Conservation (phyloP, 768 basidiomycete species). For the Lentinus tigrinus region DNA sequence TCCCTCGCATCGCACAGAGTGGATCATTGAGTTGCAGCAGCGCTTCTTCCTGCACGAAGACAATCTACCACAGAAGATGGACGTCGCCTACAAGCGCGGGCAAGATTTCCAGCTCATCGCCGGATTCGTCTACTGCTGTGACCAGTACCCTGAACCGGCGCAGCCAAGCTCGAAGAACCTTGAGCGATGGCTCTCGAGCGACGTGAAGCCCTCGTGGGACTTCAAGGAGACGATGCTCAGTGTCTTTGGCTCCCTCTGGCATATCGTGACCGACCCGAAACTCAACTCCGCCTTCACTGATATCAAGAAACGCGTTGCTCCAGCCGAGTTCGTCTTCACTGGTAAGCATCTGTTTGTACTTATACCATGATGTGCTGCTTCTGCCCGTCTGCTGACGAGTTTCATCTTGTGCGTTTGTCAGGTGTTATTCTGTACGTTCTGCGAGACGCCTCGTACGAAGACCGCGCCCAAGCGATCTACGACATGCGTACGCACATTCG, state of each 20-base stretch:
- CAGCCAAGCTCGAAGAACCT: slow-evolving; percentile 54
- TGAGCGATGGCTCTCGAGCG: slow-evolving; percentile 41
- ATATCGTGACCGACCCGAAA: slow-evolving; percentile 42
- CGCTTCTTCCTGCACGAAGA: slow-evolving; percentile 56
- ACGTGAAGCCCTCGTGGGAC: slow-evolving; percentile 37
- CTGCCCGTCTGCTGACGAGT: not conserved
- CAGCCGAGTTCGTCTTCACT: slow-evolving; percentile 79
- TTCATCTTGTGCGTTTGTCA: slow-evolving; percentile 31
- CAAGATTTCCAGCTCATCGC: slow-evolving; percentile 76
- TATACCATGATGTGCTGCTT: not conserved
- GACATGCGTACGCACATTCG: slow-evolving; percentile 58
- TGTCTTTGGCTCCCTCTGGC: slow-evolving; percentile 53
- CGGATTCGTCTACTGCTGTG: slow-evolving; percentile 66
- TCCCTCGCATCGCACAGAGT: slow-evolving; percentile 65
- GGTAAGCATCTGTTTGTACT: slow-evolving; percentile 49
- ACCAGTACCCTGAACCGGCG: slow-evolving; percentile 47
- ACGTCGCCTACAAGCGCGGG: slow-evolving; percentile 69
- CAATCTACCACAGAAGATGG: slow-evolving; percentile 55
- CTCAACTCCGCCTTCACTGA: slow-evolving; percentile 50
- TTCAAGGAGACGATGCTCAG: slow-evolving; percentile 57
- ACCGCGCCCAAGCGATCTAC: slow-evolving; percentile 55
- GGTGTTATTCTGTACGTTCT: slow-evolving; percentile 67
- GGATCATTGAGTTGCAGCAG: slow-evolving; percentile 59
- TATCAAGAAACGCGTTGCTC: slow-evolving; percentile 62
- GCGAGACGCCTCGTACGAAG: slow-evolving; percentile 38